Conservation (phyloP, 441 rosid genomes). For the Cnidoscolus chayamansa region DNA sequence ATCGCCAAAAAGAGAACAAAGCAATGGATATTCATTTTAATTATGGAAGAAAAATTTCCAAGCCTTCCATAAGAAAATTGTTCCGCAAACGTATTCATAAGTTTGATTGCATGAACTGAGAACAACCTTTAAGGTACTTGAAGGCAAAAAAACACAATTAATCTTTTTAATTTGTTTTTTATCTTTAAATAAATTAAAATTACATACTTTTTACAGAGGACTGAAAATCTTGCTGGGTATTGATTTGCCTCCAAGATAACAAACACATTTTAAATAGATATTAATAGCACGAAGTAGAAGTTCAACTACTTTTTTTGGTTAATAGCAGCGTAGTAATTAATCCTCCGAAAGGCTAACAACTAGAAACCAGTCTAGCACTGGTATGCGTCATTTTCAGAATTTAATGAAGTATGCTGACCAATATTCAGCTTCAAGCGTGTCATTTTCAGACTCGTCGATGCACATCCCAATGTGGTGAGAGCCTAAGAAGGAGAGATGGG, state of each 20-base stretch:
- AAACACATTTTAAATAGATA: neutral
- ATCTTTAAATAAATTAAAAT: neutral
- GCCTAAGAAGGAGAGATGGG: neutral
- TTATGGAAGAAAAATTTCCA: neutral
- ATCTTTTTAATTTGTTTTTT: too few species aligned
- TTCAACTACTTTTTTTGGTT: constrained; percentile 11
- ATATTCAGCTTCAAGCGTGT: neutral
- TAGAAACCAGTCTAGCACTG: constrained; percentile 1
- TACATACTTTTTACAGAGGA: neutral
- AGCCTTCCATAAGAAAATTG: too few species aligned
- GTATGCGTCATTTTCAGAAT: neutral
- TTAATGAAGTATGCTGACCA: neutral
- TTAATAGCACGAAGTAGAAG: neutral
- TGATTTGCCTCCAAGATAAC: neutral
- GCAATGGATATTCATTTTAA: neutral
- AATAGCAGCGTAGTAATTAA: constrained; percentile 6
- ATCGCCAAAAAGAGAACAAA: neutral
- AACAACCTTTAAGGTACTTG: too few species aligned
- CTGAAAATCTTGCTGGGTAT: neutral
- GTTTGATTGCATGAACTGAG: too few species aligned
- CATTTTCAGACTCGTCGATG: too few species aligned
- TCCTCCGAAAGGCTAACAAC: neutral
- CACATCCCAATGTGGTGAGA: too few species aligned
- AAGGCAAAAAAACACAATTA: too few species aligned
- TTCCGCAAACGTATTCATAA: neutral